Percentiles rank a stretch among this genome's conserved stretches.
phyloP scores from a whole-genome alignment of 2,329 filamentous ascomycete species.

The Hysterium pulicare region DNA sequence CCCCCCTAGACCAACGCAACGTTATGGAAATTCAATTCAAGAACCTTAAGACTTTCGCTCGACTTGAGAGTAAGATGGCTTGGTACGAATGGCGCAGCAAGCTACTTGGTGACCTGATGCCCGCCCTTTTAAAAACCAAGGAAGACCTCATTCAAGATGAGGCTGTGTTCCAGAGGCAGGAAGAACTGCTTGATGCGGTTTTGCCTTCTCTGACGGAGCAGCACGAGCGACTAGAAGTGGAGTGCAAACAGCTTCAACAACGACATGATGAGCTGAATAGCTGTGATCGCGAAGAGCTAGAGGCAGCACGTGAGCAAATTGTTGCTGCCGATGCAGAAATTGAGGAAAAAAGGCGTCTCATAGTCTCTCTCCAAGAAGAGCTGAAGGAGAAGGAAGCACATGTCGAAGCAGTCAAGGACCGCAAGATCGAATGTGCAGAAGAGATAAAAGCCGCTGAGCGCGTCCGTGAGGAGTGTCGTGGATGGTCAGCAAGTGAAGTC shows the following conservation, averaged over 20 bases:
- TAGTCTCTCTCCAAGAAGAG: constrained; percentile 65
- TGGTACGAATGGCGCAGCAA: constrained; percentile 99
- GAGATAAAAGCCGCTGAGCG: constrained; percentile 82
- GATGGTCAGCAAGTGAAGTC: constrained; percentile 84
- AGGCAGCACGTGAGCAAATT: constrained; percentile 68
- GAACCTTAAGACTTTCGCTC: constrained; percentile 90
- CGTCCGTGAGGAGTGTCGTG: constrained; percentile 80
- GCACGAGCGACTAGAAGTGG: constrained; percentile 58
- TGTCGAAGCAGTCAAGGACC: constrained; percentile 60
- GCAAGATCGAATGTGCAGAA: constrained; percentile 65
- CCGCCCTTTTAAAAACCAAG: constrained; percentile 71
- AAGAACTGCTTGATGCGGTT: constrained; percentile 63
- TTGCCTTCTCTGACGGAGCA: constrained; percentile 64
- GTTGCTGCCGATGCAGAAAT: constrained; percentile 64
- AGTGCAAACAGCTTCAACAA: constrained; percentile 66
- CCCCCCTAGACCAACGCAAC: constrained; percentile 74
- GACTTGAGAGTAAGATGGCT: constrained; percentile 87
- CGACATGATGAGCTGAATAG: constrained; percentile 72
- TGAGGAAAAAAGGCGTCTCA: constrained; percentile 62
- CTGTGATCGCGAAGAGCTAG: constrained; percentile 77
- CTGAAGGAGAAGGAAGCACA: constrained; percentile 63
- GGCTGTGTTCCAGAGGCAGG: constrained; percentile 62
- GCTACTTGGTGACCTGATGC: constrained; percentile 75
- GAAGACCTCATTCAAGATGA: constrained; percentile 76
- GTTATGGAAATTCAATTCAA: constrained; percentile 97